A percentile compares a stretch with the other conserved stretches of the same genome.
These are phyloP conservation scores for Lentinus polychrous DNA, from an alignment of 1,284 basidiomycete species.

Conservation along the genomic window DNA sequence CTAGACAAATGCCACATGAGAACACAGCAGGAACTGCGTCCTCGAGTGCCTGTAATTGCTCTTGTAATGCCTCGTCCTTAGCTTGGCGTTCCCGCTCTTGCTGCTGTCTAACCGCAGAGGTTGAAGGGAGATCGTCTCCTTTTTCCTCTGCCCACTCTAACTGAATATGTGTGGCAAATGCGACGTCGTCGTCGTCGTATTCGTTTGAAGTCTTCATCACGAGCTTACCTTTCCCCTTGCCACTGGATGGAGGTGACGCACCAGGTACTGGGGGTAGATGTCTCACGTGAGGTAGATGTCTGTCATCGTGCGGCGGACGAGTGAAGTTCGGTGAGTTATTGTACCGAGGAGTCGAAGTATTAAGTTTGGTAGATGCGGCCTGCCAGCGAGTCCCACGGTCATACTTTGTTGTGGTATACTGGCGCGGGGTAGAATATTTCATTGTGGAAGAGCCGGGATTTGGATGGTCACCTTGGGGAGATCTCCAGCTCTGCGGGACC, in stretches of 20 bases:
- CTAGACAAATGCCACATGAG: constrained; percentile 53
- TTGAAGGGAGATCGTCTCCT: not conserved
- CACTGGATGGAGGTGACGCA: not conserved
- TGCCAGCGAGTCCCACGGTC: not conserved
- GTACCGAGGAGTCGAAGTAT: not conserved
- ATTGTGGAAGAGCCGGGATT: not conserved
- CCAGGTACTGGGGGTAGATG: not conserved
- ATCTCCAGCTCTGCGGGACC: not conserved
- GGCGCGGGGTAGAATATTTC: not conserved
- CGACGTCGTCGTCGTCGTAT: constrained; percentile 13
- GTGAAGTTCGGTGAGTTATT: not conserved
- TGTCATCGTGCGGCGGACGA: not conserved
- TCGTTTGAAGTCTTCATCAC: constrained; percentile 4
- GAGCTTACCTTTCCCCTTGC: constrained; percentile 8
- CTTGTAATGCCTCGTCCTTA: constrained; percentile 35
- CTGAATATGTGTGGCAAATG: constrained; percentile 22
- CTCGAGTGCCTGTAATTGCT: constrained; percentile 29
- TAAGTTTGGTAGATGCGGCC: not conserved
- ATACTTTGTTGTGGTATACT: too few species aligned
- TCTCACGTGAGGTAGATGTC: not conserved
- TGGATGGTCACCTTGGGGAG: not conserved
- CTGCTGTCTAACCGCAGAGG: constrained; percentile 10
- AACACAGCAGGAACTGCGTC: constrained; percentile 30
- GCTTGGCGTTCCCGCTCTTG: constrained; percentile 39
- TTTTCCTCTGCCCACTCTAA: constrained; percentile 10